These are phyloP conservation scores for Salix arbutifolia DNA, from an alignment of 345 rosid species.

Conservation along the genomic window DNA sequence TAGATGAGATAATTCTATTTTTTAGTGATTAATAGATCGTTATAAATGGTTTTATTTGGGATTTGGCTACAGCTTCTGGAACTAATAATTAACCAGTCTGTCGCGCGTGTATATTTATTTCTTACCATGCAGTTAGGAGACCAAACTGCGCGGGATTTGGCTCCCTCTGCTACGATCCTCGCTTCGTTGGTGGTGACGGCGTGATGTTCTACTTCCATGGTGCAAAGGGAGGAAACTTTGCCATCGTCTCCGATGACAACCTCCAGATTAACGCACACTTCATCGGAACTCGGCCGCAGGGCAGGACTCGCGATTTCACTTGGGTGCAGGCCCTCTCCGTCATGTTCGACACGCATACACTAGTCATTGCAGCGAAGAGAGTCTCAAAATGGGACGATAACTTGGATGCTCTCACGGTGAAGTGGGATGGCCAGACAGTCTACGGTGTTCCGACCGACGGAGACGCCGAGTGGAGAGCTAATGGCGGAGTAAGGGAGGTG, in stretches of 20 bases:
- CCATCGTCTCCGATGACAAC: constrained; percentile 64
- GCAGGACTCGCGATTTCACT: constrained; percentile 77
- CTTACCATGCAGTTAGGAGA: constrained; percentile 48
- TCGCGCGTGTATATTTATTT: no score
- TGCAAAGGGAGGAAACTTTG: constrained; percentile 75
- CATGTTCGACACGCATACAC: constrained; percentile 65
- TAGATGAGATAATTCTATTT: no score
- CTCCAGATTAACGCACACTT: constrained; percentile 86
- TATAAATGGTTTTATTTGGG: no score
- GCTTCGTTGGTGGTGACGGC: constrained; percentile 84
- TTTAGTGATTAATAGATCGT: no score
- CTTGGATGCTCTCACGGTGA: constrained; percentile 49
- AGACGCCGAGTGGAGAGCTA: constrained; percentile 57
- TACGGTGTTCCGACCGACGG: constrained; percentile 49
- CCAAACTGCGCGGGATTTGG: constrained; percentile 74
- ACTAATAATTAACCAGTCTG: no score
- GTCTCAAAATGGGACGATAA: constrained; percentile 54
- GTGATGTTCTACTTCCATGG: constrained; percentile 93
- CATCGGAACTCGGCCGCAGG: constrained; percentile 74
- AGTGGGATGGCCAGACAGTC: constrained; percentile 49
- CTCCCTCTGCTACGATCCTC: constrained; percentile 77
- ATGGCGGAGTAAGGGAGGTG: constrained; percentile 38
- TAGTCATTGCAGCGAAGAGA: constrained; percentile 55
- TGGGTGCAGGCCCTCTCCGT: constrained; percentile 83
- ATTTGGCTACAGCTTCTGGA: no score